Conservation (phyloP, 192 early-diverging fungal species). For the Umbelopsis isabellina region DNA sequence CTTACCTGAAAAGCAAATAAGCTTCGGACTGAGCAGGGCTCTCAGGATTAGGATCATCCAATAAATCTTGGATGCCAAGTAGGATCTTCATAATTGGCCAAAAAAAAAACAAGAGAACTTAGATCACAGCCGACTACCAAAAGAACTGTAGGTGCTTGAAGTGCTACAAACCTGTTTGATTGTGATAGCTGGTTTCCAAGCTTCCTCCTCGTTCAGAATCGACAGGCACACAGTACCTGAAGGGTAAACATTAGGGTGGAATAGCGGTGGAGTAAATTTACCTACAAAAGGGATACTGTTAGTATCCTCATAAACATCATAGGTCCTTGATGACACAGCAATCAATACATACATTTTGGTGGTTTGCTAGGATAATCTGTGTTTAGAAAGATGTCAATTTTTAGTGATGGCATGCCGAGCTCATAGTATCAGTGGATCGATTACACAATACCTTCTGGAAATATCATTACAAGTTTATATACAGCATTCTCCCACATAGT, state of each 20-base stretch:
- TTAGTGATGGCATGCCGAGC: not conserved
- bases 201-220: slow-evolving; percentile 95
- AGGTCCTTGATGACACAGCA: slow-evolving; percentile 24
- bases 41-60: slow-evolving; percentile 89
- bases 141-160: no score
- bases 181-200: slow-evolving; percentile 93
- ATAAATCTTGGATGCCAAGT: slow-evolving; percentile 88
- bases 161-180: slow-evolving; percentile 76
- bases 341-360: slow-evolving; percentile 66
- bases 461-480: slow-evolving; percentile 80
- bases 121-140: no score
- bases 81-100: slow-evolving; percentile 65
- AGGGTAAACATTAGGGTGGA: slow-evolving; percentile 96
- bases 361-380: slow-evolving; percentile 84
- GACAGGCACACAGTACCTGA: slow-evolving; percentile 97
- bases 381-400: not conserved
- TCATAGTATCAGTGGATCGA: not conserved
- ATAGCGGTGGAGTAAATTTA: slow-evolving; percentile 78
- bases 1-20: slow-evolving; percentile 75
- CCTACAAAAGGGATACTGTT: slow-evolving; percentile 36
- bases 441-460: slow-evolving; percentile 69
- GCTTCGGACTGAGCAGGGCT: slow-evolving; percentile 89
- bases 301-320: slow-evolving; percentile 33
- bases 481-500: slow-evolving; percentile 90
- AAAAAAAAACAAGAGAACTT: no score